A percentile compares a stretch with the other conserved stretches of the same genome.
Evolutionary conservation across 345 rosid genomes (phyloP).

Genomic region (Hevea brasiliensis): DNA sequence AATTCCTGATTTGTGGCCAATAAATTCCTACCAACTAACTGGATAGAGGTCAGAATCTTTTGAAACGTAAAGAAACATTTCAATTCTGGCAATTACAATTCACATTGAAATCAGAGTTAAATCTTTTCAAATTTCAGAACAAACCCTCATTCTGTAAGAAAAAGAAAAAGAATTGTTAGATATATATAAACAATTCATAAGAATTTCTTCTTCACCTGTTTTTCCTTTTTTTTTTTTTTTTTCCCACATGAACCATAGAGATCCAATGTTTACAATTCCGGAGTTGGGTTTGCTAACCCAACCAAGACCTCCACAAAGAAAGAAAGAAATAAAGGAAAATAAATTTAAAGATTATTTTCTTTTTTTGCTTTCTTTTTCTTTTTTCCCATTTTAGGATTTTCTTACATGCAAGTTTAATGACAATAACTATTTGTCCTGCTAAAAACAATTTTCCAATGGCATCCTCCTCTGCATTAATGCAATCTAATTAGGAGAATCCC

Average conservation of each 20-base stretch:
- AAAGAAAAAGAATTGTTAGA: background rate
- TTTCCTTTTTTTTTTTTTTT: background rate
- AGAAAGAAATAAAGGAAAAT: too few relatives aligned
- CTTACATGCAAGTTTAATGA: conserved; percentile 24
- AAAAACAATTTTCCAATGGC: conserved; percentile 28
- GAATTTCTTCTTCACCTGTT: background rate
- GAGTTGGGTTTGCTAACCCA: conserved; percentile 35
- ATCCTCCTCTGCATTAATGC: conserved; percentile 51
- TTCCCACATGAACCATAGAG: conserved; percentile 31
- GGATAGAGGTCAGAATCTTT: too few relatives aligned
- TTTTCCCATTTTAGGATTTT: background rate
- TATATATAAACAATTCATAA: background rate
- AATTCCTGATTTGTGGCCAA: too few relatives aligned
- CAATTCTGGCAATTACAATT: too few relatives aligned
- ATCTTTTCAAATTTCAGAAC: background rate
- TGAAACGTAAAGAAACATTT: too few relatives aligned
- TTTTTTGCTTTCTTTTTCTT: too few relatives aligned
- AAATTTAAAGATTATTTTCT: conserved; percentile 11
- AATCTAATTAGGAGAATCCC: conserved; percentile 40
- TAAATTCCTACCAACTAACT: too few relatives aligned
- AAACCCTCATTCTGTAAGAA: background rate
- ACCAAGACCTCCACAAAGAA: conserved; percentile 36
- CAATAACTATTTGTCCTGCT: conserved; percentile 26
- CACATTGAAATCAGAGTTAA: background rate
- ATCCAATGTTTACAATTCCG: conserved; percentile 50